Evolutionary conservation across 2,329 filamentous ascomycete genomes (phyloP), one percentile per base, ranked within the genome.

Genomic region (Pseudogymnoascus sp.): DNA sequence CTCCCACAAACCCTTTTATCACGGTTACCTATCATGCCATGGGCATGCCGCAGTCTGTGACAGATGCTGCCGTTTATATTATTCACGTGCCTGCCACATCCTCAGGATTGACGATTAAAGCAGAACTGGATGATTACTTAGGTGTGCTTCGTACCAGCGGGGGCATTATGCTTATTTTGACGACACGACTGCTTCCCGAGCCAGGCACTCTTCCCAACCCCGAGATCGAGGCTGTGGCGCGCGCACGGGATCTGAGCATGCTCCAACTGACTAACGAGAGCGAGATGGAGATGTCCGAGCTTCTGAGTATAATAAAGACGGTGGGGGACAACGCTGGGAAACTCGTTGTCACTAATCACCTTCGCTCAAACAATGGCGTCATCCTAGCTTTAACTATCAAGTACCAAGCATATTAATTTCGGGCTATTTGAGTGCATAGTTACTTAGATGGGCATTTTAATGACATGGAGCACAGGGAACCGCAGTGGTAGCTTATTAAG

Each of bases 21-120:
- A 64, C 63, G 3, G 63, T 73, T 21, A 62, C 68, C 21, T 18
- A 67, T 43, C 65, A 73, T 7, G 59, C 62, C 4, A 66, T 63
- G 3, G 71, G 67, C 0, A 65, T 65, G 16, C 65, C 62, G 6
- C 75, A 75, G 65, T 63, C 60, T 11, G 69, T 75, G 16, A 64
- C 61, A 11, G 69, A 75, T 61, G 75, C 73, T 0, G 70, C 72
- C 2, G 69, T 77, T 2, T 77, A 76, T 64, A 71, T 77, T 31
- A 43, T 76, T 3, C 71, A 69, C 38, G 63, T 74, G 3, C 65
- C 69, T 1, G 67, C 67, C 31, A 61, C 66, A 5, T 65, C 66
- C 14, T 65, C 67, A 0, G 60, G 5, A 34, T 4, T 34, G 16
- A 34, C n/a, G 5, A 67, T 75, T 18, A 31, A 62, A 5, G 64